A percentile compares a stretch with the other conserved stretches of the same genome.
Conservation (phyloP, 148 eudicot species). For the Tetragonia tetragonoides region DNA sequence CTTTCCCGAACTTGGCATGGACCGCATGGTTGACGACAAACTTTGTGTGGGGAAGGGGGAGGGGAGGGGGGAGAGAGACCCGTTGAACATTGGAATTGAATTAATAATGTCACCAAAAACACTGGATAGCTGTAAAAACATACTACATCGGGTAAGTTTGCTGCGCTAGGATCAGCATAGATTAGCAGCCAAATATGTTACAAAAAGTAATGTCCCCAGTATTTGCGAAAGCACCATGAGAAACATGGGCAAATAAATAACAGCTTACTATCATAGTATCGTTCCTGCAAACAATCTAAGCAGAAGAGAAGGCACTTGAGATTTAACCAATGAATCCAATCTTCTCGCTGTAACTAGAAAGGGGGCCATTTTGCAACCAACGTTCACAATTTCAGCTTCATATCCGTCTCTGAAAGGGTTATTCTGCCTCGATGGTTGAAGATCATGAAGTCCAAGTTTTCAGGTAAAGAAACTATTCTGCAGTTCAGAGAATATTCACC, state of each 20-base stretch:
- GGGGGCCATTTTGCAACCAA: background rate
- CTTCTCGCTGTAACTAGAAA: background rate
- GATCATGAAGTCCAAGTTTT: slow-evolving; percentile 83
- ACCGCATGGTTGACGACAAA: too few species aligned
- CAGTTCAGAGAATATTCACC: slow-evolving; percentile 27
- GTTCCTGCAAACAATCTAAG: background rate
- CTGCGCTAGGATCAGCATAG: too few species aligned
- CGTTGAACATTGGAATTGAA: background rate
- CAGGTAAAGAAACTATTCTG: slow-evolving; percentile 80
- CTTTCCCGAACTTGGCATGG: background rate
- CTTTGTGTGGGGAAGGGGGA: too few species aligned
- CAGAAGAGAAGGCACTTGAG: slow-evolving; percentile 2
- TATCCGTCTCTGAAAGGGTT: slow-evolving; percentile 38
- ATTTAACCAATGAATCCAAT: background rate
- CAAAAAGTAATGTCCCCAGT: background rate
- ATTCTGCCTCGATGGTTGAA: slow-evolving; percentile 89
- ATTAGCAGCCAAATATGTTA: background rate
- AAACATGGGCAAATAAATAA: background rate
- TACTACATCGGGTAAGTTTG: too few species aligned
- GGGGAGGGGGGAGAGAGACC: background rate
- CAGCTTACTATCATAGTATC: background rate
- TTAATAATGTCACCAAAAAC: background rate
- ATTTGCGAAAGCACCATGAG: background rate
- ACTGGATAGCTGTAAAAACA: background rate
- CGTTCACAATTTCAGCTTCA: slow-evolving; percentile 51